Evolutionary conservation across 106 monocot genomes (phyloP).

Genomic region (Amphibolis antarctica): DNA sequence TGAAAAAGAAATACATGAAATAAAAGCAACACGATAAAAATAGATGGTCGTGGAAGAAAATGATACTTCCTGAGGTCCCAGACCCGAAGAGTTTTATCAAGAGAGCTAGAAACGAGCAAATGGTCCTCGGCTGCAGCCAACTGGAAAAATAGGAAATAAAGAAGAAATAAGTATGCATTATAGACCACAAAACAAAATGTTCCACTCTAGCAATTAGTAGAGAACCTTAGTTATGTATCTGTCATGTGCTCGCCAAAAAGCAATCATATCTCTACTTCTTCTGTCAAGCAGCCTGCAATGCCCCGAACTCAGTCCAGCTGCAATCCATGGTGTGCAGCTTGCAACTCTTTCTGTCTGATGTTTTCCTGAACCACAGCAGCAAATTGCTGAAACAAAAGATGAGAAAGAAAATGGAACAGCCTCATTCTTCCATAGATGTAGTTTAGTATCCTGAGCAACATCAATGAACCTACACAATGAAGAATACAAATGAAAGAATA

Average conservation of each 20-base stretch:
- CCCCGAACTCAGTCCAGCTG: constrained; percentile 73
- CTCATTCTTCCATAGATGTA: constrained; percentile 83
- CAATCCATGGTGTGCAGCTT: constrained; percentile 43
- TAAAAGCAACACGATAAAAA: not conserved
- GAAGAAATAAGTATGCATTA: not conserved
- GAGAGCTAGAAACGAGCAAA: constrained; percentile 88
- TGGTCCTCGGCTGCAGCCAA: constrained; percentile 68
- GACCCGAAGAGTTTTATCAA: constrained; percentile 81
- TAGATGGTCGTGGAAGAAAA: not conserved
- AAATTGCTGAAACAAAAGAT: constrained; percentile 78
- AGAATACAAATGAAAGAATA: not conserved
- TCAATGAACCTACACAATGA: constrained; percentile 66
- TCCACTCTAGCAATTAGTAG: not conserved
- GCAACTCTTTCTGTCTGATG: constrained; percentile 16
- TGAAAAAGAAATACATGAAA: not conserved
- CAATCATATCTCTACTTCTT: constrained; percentile 64
- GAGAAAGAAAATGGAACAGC: constrained; percentile 53
- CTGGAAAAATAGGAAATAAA: constrained; percentile 24
- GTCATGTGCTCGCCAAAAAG: constrained; percentile 86
- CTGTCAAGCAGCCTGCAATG: constrained; percentile 80
- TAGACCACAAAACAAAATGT: not conserved
- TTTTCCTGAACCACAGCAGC: constrained; percentile 64
- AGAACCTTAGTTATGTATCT: constrained; percentile 82
- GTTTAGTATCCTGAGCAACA: constrained; percentile 52
- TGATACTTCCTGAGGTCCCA: constrained; percentile 88